These are phyloP conservation scores for Helianthus annuus DNA, from an alignment of 129 eudicot genomes.

Conservation along the genomic window HanXRQr2.0-SUNRISE NC_035438.2:137350133-137350632, in stretches of 20 bases:
- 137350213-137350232: background rate
- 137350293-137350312: conserved; percentile 12
- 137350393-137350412: too few relatives aligned
- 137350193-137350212: background rate
- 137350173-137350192: background rate
- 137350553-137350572: too few relatives aligned
- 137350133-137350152: background rate
- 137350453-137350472: too few relatives aligned
- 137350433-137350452: too few relatives aligned
- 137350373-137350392: conserved; percentile 45
- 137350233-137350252: conserved; percentile 12
- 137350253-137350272: background rate
- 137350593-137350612: conserved; percentile 98
- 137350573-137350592: too few relatives aligned
- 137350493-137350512: too few relatives aligned
- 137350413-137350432: too few relatives aligned
- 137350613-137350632: conserved; percentile 98
- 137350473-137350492: too few relatives aligned
- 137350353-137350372: conserved; percentile 28
- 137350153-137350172: background rate
- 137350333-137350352: conserved; percentile 21
- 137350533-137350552: too few relatives aligned
- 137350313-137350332: conserved; percentile 29
- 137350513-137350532: too few relatives aligned
- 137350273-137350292: background rate